Conservation (phyloP, 1,284 basidiomycete genomes). For the Cryptococcus maquisensis region DNA sequence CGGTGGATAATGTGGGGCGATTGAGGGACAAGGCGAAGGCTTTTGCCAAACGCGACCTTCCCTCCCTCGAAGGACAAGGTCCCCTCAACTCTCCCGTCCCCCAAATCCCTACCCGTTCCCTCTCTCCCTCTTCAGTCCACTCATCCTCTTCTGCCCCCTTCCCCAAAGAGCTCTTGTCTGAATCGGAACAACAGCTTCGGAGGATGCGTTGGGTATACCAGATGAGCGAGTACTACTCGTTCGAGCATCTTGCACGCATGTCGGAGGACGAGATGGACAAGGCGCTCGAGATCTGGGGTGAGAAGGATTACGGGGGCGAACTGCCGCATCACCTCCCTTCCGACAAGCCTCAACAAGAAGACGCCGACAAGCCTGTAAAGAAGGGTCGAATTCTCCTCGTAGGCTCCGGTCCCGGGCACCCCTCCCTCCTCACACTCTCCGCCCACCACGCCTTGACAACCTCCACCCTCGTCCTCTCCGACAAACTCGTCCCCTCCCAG, state of each 20-base stretch:
- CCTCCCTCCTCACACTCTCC: slow-evolving; percentile 81
- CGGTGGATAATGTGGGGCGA: slow-evolving; percentile 70
- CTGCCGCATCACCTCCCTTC: slow-evolving; percentile 26
- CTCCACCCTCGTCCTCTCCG: slow-evolving; percentile 83
- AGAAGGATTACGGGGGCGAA: slow-evolving; percentile 6
- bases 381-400: slow-evolving; percentile 77
- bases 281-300: slow-evolving; percentile 51
- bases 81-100: slow-evolving; percentile 80
- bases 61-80: slow-evolving; percentile 26
- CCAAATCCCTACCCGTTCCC: slow-evolving; percentile 50
- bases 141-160: not conserved
- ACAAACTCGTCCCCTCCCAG: slow-evolving; percentile 92
- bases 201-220: slow-evolving; percentile 85
- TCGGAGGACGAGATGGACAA: slow-evolving; percentile 64
- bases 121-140: slow-evolving; percentile 7
- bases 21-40: slow-evolving; percentile 64
- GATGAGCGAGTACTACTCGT: slow-evolving; percentile 90
- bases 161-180: slow-evolving; percentile 9
- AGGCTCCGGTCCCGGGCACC: slow-evolving; percentile 92
- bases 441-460: slow-evolving; percentile 72
- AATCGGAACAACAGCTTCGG: slow-evolving; percentile 56
- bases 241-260: slow-evolving; percentile 70
- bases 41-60: slow-evolving; percentile 22
- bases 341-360: not conserved
- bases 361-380: not conserved